Evolutionary conservation across 2,329 filamentous ascomycete species (phyloP).

Genomic region (Polychaeton citri): DNA sequence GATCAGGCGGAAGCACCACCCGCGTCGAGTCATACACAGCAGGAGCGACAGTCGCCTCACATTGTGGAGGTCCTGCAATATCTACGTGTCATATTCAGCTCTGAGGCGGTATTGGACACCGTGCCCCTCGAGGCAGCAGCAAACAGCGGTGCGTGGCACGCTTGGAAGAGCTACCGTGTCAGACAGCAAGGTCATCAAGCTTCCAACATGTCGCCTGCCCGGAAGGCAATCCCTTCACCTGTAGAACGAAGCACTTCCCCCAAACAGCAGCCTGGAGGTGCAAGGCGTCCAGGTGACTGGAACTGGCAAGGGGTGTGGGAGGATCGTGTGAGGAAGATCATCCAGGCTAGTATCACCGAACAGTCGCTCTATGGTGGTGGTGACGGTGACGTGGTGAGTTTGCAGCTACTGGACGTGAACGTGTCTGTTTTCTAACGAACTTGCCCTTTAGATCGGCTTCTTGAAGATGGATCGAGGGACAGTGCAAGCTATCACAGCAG

Average conservation of each 20-base stretch:
- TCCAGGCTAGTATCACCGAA: conserved; percentile 67
- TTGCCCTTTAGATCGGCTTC: conserved; percentile 16
- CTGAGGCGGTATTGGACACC: conserved; percentile 61
- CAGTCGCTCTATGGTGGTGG: conserved; percentile 59
- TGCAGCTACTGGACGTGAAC: no score
- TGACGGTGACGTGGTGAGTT: conserved; percentile 60
- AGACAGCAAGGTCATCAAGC: conserved; percentile 17
- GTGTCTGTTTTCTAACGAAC: no score
- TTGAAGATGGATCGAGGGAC: conserved; percentile 14
- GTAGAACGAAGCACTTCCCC: neutral
- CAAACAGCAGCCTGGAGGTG: conserved; percentile 27
- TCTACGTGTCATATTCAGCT: conserved; percentile 68
- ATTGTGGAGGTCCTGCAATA: conserved; percentile 57
- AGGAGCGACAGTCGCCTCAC: conserved; percentile 12
- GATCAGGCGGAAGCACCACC: neutral
- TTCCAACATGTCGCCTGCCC: conserved; percentile 6
- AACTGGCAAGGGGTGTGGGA: conserved; percentile 98
- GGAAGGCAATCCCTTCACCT: neutral
- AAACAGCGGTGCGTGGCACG: conserved; percentile 86
- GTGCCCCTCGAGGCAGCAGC: conserved; percentile 71
- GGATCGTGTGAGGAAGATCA: conserved; percentile 66
- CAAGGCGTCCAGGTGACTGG: conserved; percentile 67
- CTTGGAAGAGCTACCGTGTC: conserved; percentile 64
- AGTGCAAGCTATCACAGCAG: conserved; percentile 2
- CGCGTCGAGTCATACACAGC: neutral